Conservation (phyloP, 331 rosid species). For the Prunus yedoensis region DNA sequence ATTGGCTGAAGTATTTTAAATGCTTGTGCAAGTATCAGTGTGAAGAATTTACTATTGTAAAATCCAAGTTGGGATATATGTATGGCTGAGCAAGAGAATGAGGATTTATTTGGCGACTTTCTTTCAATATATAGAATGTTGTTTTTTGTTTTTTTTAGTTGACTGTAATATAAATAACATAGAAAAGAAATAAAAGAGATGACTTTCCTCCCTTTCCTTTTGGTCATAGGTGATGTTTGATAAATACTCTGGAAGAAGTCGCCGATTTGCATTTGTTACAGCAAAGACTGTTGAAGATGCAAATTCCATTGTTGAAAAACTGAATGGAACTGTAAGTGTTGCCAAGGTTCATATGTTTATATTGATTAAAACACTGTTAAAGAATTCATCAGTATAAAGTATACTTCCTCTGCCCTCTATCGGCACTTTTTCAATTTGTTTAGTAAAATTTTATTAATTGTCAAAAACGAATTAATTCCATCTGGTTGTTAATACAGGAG, state of each 20-base stretch:
- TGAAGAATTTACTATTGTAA: background rate
- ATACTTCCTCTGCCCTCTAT: background rate
- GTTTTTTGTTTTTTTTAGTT: background rate
- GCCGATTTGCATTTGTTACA: constrained; percentile 84
- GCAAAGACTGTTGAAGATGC: constrained; percentile 87
- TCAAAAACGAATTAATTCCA: constrained; percentile 1
- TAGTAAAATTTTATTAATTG: background rate
- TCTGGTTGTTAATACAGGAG: constrained; percentile 48
- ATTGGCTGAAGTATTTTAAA: background rate
- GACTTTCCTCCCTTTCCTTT: constrained; percentile 12
- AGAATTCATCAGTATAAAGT: background rate
- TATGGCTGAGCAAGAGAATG: background rate
- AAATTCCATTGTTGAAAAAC: constrained; percentile 67
- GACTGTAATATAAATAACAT: background rate
- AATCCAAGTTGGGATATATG: background rate
- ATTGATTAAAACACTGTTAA: background rate
- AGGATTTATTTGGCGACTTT: background rate
- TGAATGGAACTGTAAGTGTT: constrained; percentile 77
- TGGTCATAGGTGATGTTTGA: constrained; percentile 80
- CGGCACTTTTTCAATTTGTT: background rate
- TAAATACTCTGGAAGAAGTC: constrained; percentile 88
- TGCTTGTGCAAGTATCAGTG: background rate
- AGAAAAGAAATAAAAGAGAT: background rate
- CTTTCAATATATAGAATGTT: background rate
- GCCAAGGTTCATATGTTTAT: constrained; percentile 1